Conservation (phyloP, 768 basidiomycete species). For the Mycena chlorophos region DNA sequence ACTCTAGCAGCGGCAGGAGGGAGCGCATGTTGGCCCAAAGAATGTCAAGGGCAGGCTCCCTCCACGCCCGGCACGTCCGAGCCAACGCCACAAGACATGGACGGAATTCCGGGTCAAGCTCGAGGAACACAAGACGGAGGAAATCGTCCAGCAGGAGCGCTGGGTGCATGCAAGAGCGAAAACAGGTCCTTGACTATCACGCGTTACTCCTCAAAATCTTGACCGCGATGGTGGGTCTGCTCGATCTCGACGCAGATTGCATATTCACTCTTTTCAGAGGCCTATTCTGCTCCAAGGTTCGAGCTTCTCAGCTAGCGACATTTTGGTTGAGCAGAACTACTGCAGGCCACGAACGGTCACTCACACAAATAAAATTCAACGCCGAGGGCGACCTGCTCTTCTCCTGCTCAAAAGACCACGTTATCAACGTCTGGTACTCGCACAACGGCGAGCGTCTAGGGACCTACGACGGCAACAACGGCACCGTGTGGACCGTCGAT, state of each 20-base stretch:
- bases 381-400: conserved; percentile 94
- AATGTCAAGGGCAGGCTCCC: conserved; percentile 47
- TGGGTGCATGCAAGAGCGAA: conserved; percentile 37
- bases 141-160: conserved; percentile 53
- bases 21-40: conserved; percentile 46
- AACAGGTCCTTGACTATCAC: not conserved
- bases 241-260: not conserved
- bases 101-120: too few species aligned
- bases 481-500: conserved; percentile 95
- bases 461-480: conserved; percentile 95
- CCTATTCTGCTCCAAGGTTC: conserved; percentile 75
- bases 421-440: conserved; percentile 96
- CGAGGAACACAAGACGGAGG: conserved; percentile 44
- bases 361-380: conserved; percentile 98
- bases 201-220: not conserved
- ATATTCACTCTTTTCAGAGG: conserved; percentile 44
- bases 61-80: conserved; percentile 48
- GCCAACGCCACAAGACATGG: conserved; percentile 38
- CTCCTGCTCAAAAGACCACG: conserved; percentile 91
- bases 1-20: conserved; percentile 40
- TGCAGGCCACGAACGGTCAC: conserved; percentile 91
- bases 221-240: conserved; percentile 4
- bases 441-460: conserved; percentile 97
- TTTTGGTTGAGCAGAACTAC: conserved; percentile 12
- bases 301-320: conserved; percentile 1